Evolutionary conservation across 305 asterid species (phyloP).

Genomic region (Plantago lanceolata): DNA sequence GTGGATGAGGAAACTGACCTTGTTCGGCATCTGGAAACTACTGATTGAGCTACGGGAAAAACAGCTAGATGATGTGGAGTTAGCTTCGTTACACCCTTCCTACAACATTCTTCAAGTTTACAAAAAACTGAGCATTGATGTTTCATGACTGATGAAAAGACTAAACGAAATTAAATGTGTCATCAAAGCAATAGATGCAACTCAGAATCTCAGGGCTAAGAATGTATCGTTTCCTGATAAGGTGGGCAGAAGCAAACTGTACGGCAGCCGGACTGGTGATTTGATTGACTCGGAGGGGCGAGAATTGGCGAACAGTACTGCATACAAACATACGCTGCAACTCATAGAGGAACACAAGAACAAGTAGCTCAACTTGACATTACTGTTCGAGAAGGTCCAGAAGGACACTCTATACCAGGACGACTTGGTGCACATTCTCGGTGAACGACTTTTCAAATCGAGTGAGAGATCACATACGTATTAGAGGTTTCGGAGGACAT

Average conservation of each 20-base stretch:
- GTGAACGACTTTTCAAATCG: too few species aligned
- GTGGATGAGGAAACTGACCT: not conserved
- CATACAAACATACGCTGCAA: slow-evolving; percentile 35
- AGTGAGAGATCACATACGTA: too few species aligned
- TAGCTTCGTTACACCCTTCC: not conserved
- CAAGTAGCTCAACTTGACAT: too few species aligned
- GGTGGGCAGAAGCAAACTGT: slow-evolving; percentile 50
- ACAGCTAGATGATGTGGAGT: not conserved
- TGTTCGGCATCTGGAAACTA: not conserved
- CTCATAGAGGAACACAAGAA: slow-evolving; percentile 32
- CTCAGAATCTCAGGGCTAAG: too few species aligned
- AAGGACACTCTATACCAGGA: too few species aligned
- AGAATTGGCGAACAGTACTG: slow-evolving; percentile 41
- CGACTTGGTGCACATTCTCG: too few species aligned
- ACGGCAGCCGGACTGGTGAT: slow-evolving; percentile 48
- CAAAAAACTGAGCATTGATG: not conserved
- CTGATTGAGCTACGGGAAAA: not conserved
- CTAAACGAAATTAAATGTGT: too few species aligned
- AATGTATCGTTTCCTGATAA: slow-evolving; percentile 50
- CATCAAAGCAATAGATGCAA: too few species aligned
- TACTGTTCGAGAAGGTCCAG: too few species aligned
- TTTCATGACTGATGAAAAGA: not conserved
- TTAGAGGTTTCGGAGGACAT: too few species aligned
- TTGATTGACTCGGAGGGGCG: slow-evolving; percentile 49
- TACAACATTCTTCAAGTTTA: not conserved